Conservation (phyloP, 2,329 filamentous ascomycete genomes). For the Scorias spongiosa region DNA sequence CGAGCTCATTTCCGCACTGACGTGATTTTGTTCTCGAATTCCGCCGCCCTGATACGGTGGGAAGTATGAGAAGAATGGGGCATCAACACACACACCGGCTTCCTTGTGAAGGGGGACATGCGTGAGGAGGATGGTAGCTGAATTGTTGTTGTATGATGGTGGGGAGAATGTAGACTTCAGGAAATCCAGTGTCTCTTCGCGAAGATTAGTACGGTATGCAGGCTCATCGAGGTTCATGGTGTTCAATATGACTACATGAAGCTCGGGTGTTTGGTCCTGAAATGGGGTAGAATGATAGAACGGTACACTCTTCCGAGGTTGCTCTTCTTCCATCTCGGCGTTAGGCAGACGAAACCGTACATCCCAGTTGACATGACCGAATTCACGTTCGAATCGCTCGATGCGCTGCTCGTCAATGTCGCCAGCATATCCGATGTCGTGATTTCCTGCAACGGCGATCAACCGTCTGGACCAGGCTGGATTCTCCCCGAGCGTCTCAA, state of each 20-base stretch:
- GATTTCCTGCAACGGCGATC: slow-evolving; percentile 86
- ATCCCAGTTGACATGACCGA: slow-evolving; percentile 85
- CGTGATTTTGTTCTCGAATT: slow-evolving; percentile 80
- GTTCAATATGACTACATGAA: slow-evolving; percentile 78
- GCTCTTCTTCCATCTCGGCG: background rate
- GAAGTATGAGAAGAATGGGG: slow-evolving; percentile 71
- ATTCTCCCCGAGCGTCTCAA: slow-evolving; percentile 29
- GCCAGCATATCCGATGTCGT: slow-evolving; percentile 91
- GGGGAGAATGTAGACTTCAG: slow-evolving; percentile 24
- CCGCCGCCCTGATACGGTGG: slow-evolving; percentile 47
- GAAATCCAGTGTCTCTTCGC: slow-evolving; percentile 64
- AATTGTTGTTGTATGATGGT: slow-evolving; percentile 15
- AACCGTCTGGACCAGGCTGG: slow-evolving; percentile 56
- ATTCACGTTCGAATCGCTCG: slow-evolving; percentile 65
- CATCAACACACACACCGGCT: slow-evolving; percentile 67
- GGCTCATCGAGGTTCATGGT: slow-evolving; percentile 88
- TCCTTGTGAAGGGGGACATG: slow-evolving; percentile 84
- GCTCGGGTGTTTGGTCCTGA: slow-evolving; percentile 38
- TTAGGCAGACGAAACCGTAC: slow-evolving; percentile 42
- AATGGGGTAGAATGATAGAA: slow-evolving; percentile 3
- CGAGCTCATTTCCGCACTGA: slow-evolving; percentile 53
- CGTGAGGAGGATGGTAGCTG: slow-evolving; percentile 74
- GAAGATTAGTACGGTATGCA: slow-evolving; percentile 49
- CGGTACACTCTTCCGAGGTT: background rate
- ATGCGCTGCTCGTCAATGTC: slow-evolving; percentile 68